Conservation (phyloP, 139 green algal species). For the Coelastrella sp. region DNA sequence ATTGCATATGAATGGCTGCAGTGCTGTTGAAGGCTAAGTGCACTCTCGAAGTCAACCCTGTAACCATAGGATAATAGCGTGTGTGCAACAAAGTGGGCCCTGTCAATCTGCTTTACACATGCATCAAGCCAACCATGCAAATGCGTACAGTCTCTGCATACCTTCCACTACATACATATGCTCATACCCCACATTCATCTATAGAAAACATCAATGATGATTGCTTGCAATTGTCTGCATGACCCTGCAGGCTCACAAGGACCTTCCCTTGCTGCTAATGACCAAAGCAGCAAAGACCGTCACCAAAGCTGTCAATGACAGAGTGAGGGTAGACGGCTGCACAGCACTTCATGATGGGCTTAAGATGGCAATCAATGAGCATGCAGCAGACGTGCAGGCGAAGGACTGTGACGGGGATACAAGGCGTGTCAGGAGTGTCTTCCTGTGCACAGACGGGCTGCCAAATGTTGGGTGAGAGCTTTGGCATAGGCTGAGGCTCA, state of each 20-base stretch:
- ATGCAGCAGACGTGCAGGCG: background rate
- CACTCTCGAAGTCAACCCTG: too few species aligned
- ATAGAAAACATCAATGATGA: too few species aligned
- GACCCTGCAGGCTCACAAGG: conserved; percentile 7
- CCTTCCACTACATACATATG: too few species aligned
- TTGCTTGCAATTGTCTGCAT: background rate
- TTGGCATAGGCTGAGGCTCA: background rate
- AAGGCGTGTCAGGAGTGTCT: conserved; percentile 22
- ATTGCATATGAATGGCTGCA: too few species aligned
- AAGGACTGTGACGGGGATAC: background rate
- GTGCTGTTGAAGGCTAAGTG: too few species aligned
- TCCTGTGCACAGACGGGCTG: conserved; percentile 63
- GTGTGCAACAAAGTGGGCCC: too few species aligned
- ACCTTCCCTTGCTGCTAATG: conserved; percentile 52
- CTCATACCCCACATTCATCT: too few species aligned
- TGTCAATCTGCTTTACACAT: too few species aligned
- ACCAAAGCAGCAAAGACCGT: conserved; percentile 20
- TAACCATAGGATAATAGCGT: too few species aligned
- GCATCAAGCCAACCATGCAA: too few species aligned
- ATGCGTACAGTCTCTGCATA: too few species aligned
- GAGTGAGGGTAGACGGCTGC: conserved; percentile 13
- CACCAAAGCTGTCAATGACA: conserved; percentile 31
- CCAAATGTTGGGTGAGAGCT: conserved; percentile 43
- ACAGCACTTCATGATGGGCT: conserved; percentile 54
- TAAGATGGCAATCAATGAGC: conserved; percentile 42